Evolutionary conservation across 139 green algal genomes (phyloP).

Genomic region (Gonium pectorale): DNA sequence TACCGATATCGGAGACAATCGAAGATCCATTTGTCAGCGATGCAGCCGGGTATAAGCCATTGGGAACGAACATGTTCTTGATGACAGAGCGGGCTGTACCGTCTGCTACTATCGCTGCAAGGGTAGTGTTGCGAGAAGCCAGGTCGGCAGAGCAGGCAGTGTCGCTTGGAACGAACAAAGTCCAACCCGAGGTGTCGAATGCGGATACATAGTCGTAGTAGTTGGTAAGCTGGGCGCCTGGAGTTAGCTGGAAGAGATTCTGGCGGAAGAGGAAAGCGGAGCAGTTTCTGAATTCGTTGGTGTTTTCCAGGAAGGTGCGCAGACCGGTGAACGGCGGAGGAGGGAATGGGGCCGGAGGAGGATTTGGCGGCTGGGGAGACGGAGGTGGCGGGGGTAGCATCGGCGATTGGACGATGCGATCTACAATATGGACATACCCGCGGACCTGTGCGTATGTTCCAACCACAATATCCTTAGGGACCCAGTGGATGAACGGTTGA

Average conservation of each 20-base stretch:
- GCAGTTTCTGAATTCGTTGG: not conserved
- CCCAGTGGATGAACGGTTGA: slow-evolving; percentile 4
- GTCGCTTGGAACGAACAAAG: slow-evolving; percentile 34
- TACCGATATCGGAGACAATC: too few species aligned
- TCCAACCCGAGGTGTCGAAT: slow-evolving; percentile 30
- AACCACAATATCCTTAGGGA: slow-evolving; percentile 18
- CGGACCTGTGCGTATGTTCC: not conserved
- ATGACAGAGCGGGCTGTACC: not conserved
- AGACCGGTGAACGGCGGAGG: slow-evolving; percentile 20
- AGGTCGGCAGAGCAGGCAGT: not conserved
- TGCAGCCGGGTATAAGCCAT: not conserved
- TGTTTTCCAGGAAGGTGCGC: not conserved
- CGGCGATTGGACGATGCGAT: slow-evolving; percentile 36
- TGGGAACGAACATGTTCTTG: not conserved
- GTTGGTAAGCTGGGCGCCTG: too few species aligned
- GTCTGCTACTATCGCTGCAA: not conserved
- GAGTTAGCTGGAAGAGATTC: too few species aligned
- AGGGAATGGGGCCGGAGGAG: slow-evolving; percentile 11
- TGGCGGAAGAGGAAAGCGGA: not conserved
- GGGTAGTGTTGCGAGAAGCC: not conserved
- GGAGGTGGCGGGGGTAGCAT: slow-evolving; percentile 23
- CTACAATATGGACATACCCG: slow-evolving; percentile 22
- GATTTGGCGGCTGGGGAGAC: slow-evolving; percentile 21
- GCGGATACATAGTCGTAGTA: not conserved
- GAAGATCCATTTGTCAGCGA: too few species aligned